phyloP scores from a whole-genome alignment of 441 rosid species.

The Theobroma grandiflorum region DNA sequence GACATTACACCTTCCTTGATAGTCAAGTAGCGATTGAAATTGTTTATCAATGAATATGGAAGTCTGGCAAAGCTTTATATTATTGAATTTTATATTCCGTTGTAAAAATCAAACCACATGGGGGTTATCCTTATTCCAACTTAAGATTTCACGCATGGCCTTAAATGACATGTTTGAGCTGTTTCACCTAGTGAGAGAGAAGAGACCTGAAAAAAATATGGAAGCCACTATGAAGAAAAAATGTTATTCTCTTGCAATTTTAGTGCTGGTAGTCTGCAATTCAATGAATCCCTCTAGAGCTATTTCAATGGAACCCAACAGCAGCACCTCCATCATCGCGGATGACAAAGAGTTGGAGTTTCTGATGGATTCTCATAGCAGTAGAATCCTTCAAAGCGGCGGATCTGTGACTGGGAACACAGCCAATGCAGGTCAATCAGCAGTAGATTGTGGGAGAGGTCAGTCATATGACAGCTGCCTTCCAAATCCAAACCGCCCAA shows the following conservation, averaged over 20 bases:
- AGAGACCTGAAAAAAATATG: too few species aligned
- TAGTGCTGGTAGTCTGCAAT: background rate
- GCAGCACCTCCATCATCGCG: background rate
- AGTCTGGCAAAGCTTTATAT: too few species aligned
- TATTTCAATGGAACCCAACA: background rate
- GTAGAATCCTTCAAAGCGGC: constrained; percentile 4
- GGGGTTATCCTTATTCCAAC: too few species aligned
- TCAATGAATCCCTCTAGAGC: background rate
- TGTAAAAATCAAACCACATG: too few species aligned
- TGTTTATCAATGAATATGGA: too few species aligned
- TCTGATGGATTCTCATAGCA: constrained; percentile 22
- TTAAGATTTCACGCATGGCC: too few species aligned
- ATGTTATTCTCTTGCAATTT: background rate
- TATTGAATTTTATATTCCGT: too few species aligned
- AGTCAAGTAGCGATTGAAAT: too few species aligned
- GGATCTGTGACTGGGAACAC: background rate
- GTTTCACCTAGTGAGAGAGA: too few species aligned
- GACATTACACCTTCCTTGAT: too few species aligned
- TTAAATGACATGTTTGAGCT: too few species aligned
- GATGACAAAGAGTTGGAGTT: constrained; percentile 7
- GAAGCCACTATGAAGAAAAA: too few species aligned
- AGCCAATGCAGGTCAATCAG: background rate
- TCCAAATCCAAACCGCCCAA: background rate
- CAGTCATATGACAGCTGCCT: background rate
- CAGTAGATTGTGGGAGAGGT: background rate